A percentile compares a stretch with the other conserved stretches of the same genome.
Conservation (phyloP, 2,329 filamentous ascomycete species). For the Bipolaris zeicola region DNA sequence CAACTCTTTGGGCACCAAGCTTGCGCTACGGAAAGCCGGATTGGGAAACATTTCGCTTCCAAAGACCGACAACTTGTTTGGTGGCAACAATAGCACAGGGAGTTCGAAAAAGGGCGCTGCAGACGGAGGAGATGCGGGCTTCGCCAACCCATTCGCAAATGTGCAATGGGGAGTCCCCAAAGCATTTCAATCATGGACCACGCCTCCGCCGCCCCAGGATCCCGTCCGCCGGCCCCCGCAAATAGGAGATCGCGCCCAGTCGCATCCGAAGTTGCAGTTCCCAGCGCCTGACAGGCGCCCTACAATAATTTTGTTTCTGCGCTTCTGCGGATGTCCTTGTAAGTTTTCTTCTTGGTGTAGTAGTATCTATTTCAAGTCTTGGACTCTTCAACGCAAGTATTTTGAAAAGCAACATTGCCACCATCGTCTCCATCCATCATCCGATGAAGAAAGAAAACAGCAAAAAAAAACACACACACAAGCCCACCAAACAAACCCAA, state of each 20-base stretch:
- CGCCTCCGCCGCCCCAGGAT: constrained; percentile 35
- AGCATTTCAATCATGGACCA: constrained; percentile 42
- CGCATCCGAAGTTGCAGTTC: constrained; percentile 38
- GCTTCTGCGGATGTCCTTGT: constrained; percentile 47
- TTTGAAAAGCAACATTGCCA: no score
- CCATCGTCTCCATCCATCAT: no score
- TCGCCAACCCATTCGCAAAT: constrained; percentile 46
- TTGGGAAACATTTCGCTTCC: constrained; percentile 58
- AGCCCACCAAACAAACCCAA: background rate
- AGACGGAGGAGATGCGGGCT: constrained; percentile 24
- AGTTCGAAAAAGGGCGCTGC: constrained; percentile 30
- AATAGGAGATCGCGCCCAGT: constrained; percentile 36
- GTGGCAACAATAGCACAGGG: constrained; percentile 26
- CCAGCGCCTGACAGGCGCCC: constrained; percentile 39
- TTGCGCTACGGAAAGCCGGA: constrained; percentile 64
- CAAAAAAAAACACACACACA: background rate
- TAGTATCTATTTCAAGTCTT: no score
- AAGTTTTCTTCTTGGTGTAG: constrained; percentile 8
- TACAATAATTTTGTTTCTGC: constrained; percentile 40
- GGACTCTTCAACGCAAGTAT: no score
- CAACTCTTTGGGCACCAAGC: constrained; percentile 61
- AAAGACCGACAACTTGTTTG: constrained; percentile 31
- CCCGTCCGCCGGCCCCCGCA: constrained; percentile 35
- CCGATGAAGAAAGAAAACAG: background rate
- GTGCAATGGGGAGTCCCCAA: constrained; percentile 43